phyloP scores from a whole-genome alignment of 1,284 basidiomycete genomes.

The Ceratobasidium papillatum region DNA sequence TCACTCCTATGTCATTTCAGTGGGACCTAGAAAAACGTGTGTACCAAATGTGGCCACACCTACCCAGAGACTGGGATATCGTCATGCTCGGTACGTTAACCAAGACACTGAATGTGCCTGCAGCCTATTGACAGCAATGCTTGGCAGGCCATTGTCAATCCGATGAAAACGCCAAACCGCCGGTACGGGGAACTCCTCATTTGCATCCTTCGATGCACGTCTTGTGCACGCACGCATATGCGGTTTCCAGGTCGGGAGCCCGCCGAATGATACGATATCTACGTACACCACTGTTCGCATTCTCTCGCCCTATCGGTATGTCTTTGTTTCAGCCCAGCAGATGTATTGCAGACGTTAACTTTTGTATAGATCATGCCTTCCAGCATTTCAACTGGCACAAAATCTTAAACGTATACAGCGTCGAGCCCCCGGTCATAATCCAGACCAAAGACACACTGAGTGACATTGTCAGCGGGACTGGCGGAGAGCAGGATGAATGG shows the following conservation, averaged over 20 bases:
- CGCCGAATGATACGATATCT: conserved; percentile 39
- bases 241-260: conserved; percentile 36
- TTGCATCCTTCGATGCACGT: conserved; percentile 44
- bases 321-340: not conserved
- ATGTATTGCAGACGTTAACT: not conserved
- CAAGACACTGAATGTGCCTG: not conserved
- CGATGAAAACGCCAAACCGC: conserved; percentile 41
- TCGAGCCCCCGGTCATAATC: conserved; percentile 52
- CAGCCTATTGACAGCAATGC: not conserved
- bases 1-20: conserved; percentile 56
- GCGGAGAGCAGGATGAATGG: conserved; percentile 49
- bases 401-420: conserved; percentile 49
- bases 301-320: conserved; percentile 42
- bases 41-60: conserved; percentile 59
- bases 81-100: conserved; percentile 68
- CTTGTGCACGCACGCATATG: conserved; percentile 45
- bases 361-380: conserved; percentile 51
- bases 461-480: conserved; percentile 50
- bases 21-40: conserved; percentile 65
- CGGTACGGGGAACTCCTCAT: conserved; percentile 20
- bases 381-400: conserved; percentile 49
- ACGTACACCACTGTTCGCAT: conserved; percentile 40
- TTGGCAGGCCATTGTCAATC: conserved; percentile 45
- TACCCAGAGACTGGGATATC: conserved; percentile 77
- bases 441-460: conserved; percentile 50